Base-by-base conservation (phyloP, 495 filamentous ascomycete species). In the Letharia columbiana region DNA sequence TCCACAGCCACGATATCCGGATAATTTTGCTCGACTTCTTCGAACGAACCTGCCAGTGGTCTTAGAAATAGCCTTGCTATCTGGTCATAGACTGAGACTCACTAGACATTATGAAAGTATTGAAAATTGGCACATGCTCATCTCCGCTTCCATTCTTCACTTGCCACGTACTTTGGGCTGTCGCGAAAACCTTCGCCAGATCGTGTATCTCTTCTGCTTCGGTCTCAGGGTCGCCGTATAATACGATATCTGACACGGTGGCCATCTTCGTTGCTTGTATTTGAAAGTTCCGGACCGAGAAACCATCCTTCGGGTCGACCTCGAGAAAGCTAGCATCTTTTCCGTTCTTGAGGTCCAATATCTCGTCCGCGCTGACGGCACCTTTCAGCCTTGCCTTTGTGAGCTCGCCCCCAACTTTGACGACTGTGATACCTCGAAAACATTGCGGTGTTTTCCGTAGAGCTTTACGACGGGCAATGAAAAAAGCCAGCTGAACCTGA, bases 181-280 rank as follows among this genome's bases (percentile, higher is more conserved):
- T 74, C 3, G 89, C 85, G 47, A 96, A 82, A 60, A 85, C 82
- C 76, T 83, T 86, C 3, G 87, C 94, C 44, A 92, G 72, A 60
- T 81, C 81, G 28, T 86, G 76, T 11, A 92, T 80, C 20, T 87
- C 82, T 6, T 77, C 79, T 44, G 75, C 71, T 59, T 73, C 72
- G 17, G 78, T 77, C 28, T 80, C 77, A 66, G 90, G 83, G 64
- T 91, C 88, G 11, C 89, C 89, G 75, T 98, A 98, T 17, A 98
- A 82, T 20, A 98, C 82, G 68, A 98, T 90, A 73, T 98, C 94
- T 6, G 91, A 94, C 35, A 96, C 82, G 66, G 88, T 86, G 41
- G 93, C 91, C 71, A 90, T 79, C 74, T 98, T 98, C 49, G 89
- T 90, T 3, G 91, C 85, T 72, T 98, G 94, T 54, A 98, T 97